These are phyloP conservation scores for Pseudotsuga menziesii DNA, from an alignment of 75 land plant genomes.

Conservation along the genomic window DNA sequence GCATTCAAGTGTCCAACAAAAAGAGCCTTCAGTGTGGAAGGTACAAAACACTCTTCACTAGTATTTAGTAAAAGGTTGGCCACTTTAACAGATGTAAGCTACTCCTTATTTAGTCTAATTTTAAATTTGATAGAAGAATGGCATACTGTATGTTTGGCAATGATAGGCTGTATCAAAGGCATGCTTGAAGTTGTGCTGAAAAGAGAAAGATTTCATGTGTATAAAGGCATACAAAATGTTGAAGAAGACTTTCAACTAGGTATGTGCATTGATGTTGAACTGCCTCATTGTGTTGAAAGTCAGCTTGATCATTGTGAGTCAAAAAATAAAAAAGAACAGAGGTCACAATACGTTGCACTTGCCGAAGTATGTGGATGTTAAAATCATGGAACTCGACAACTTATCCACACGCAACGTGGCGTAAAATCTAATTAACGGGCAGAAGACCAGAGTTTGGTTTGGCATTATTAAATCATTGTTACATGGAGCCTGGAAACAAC, in stretches of 20 bases:
- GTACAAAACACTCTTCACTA: background rate
- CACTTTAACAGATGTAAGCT: constrained; percentile 8
- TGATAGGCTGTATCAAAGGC: constrained; percentile 13
- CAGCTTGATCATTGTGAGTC: background rate
- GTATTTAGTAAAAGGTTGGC: background rate
- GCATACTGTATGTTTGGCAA: constrained; percentile 16
- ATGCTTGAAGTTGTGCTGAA: constrained; percentile 18
- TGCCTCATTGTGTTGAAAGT: background rate
- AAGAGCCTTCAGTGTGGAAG: background rate
- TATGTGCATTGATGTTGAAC: background rate
- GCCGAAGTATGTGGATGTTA: no score
- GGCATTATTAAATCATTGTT: no score
- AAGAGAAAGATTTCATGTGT: background rate
- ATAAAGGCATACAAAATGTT: background rate
- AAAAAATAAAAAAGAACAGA: no score
- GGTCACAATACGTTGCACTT: no score
- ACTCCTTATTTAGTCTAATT: constrained; percentile 22
- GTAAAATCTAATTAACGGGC: no score
- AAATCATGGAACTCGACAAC: no score
- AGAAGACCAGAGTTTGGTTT: no score
- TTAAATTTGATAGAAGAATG: constrained; percentile 22
- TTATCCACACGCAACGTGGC: no score
- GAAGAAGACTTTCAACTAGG: background rate
- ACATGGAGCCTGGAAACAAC: no score
- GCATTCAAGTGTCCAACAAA: constrained; percentile 6